phyloP scores from a whole-genome alignment of 768 basidiomycete genomes.

The Podaxis carcinomalis region DNA sequence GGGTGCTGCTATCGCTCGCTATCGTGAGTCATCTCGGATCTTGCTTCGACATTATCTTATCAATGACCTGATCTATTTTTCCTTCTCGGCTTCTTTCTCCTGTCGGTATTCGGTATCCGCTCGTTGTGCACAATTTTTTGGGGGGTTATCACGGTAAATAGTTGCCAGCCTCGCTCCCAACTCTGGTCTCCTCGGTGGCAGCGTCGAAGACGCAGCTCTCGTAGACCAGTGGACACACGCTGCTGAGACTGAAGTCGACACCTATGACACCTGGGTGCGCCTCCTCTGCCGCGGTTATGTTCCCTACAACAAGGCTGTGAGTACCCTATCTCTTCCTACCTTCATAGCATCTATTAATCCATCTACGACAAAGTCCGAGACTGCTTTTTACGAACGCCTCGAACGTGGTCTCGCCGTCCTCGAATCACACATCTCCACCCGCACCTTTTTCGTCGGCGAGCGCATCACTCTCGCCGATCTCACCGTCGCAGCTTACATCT shows the following conservation, averaged over 20 bases:
- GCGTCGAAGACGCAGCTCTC: slow-evolving; percentile 62
- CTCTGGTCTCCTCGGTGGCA: slow-evolving; percentile 68
- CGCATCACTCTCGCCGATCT: slow-evolving; percentile 94
- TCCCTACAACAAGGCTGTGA: slow-evolving; percentile 82
- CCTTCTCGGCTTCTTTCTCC: slow-evolving; percentile 2
- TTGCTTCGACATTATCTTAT: slow-evolving; percentile 28
- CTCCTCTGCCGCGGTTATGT: slow-evolving; percentile 42
- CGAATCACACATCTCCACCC: slow-evolving; percentile 66
- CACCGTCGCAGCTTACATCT: slow-evolving; percentile 55
- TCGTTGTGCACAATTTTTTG: background rate
- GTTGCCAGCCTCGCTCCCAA: slow-evolving; percentile 78
- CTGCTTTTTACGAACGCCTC: slow-evolving; percentile 46
- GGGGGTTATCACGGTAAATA: slow-evolving; percentile 24
- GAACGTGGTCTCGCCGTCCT: slow-evolving; percentile 59
- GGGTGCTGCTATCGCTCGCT: slow-evolving; percentile 75
- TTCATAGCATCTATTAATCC: background rate
- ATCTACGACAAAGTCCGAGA: slow-evolving; percentile 50
- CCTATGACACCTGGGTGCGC: slow-evolving; percentile 30
- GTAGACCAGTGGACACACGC: slow-evolving; percentile 86
- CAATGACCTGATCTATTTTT: slow-evolving; percentile 36
- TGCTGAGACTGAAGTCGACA: slow-evolving; percentile 59
- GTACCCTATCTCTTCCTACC: slow-evolving; percentile 19
- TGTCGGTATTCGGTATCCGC: background rate
- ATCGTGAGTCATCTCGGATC: slow-evolving; percentile 60
- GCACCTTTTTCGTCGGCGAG: slow-evolving; percentile 91